Conservation (phyloP, 768 basidiomycete species). For the Sarcodon aspratus region DNA sequence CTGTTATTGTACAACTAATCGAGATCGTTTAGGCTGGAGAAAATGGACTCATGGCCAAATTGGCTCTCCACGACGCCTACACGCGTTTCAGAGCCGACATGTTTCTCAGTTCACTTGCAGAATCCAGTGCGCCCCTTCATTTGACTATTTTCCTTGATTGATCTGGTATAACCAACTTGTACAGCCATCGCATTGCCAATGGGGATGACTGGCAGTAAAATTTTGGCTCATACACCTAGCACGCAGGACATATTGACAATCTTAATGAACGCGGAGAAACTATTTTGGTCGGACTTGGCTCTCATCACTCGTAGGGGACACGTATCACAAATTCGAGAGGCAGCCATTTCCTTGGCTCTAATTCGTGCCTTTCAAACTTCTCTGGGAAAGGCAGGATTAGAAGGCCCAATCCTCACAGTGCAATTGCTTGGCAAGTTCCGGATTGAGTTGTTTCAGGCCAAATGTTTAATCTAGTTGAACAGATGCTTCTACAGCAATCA, state of each 20-base stretch:
- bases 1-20: not conserved
- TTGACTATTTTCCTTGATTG: not conserved
- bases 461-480: not conserved
- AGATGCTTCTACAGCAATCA: conserved; percentile 73
- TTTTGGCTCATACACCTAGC: conserved; percentile 26
- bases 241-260: conserved; percentile 47
- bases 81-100: conserved; percentile 75
- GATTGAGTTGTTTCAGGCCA: not conserved
- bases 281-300: conserved; percentile 57
- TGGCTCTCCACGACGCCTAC: conserved; percentile 73
- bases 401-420: conserved; percentile 44
- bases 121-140: conserved; percentile 59
- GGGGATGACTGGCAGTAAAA: conserved; percentile 47
- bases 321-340: conserved; percentile 64
- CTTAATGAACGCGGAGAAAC: conserved; percentile 55
- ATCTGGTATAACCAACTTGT: conserved; percentile 4
- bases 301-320: conserved; percentile 45
- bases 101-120: conserved; percentile 80
- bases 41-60: conserved; percentile 58
- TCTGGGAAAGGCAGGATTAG: conserved; percentile 46
- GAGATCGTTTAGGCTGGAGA: conserved; percentile 50
- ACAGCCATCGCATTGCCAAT: conserved; percentile 78
- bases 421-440: conserved; percentile 44
- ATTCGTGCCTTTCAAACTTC: conserved; percentile 73
- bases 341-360: conserved; percentile 56